Evolutionary conservation across 2,329 filamentous ascomycete species (phyloP), one percentile per base, ranked within the genome.

Genomic region (Corinectria fuckeliana): DNA sequence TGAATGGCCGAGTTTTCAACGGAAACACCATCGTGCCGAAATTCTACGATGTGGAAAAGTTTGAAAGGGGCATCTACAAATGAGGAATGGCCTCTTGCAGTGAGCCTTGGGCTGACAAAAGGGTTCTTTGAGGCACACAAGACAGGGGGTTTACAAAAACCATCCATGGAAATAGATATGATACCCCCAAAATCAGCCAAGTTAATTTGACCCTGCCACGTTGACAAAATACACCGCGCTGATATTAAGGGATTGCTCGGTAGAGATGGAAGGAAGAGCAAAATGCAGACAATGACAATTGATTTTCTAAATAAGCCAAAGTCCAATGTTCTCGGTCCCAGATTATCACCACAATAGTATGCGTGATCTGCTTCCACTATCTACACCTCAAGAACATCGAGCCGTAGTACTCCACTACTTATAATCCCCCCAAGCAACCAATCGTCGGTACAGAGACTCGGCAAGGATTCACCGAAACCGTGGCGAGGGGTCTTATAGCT

Each of bases 1-100:
- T 97, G 38, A 88, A 97, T 70, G 93, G 93, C 14, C 88, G 93
- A 52, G 85, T 92, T 14, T 98, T 98, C 75, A 93, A 93, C 65
- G 93, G 91, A 4, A 96, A 96, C 73, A 81, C 83, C 10, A 96
- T 98, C 57, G 80, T 81, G n/a, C 91, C 93, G 1, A 85, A 84
- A 50, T 98, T 93, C 73, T 98, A 91, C 74, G 87, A 96, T 69
- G 81, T 81, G 5, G 92, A 94, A 42, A 91, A 86, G 69, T 99
- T 98, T 72, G 92, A 96, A 64, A 77, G 81, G 51, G 90, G 90
- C 0, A 75, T 86, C 18, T 86, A 85, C 62, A 28, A 45, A 32
- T 69, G 58, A 28, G 51, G 10, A 14, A 39, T 18, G 30, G 20
- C 14, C 11, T 9, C 13, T 18, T 26, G 4, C 16, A n/a, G 8